Percentiles rank a stretch among this genome's conserved stretches.
phyloP scores from a whole-genome alignment of 768 basidiomycete genomes.

The Chalciporus chontae region DNA sequence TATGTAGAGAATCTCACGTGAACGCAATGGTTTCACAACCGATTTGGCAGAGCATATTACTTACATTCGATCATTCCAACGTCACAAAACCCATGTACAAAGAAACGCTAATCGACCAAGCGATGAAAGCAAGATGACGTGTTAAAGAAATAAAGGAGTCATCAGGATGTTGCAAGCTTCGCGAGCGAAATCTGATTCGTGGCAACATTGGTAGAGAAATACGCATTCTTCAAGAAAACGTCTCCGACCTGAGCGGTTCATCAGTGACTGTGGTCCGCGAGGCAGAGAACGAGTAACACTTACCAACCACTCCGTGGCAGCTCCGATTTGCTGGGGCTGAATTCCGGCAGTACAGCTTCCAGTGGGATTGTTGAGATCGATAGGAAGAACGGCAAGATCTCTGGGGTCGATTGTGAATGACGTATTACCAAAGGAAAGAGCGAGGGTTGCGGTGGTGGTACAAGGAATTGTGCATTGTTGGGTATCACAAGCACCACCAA shows the following conservation, averaged over 20 bases:
- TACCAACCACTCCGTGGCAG: conserved; percentile 64
- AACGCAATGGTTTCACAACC: neutral
- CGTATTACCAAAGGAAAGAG: conserved; percentile 56
- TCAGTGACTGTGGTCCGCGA: neutral
- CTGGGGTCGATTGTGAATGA: conserved; percentile 61
- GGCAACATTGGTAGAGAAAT: conserved; percentile 60
- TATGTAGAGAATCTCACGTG: neutral
- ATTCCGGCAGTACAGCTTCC: conserved; percentile 75
- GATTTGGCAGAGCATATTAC: neutral
- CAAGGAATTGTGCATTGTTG: conserved; percentile 65
- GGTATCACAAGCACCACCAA: conserved; percentile 49
- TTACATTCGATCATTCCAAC: conserved; percentile 1
- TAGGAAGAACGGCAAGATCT: conserved; percentile 59
- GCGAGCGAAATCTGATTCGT: conserved; percentile 61
- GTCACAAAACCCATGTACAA: neutral
- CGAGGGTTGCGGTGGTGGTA: conserved; percentile 47
- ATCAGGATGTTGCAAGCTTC: conserved; percentile 38
- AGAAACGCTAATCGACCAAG: conserved; percentile 8
- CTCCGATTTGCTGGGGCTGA: conserved; percentile 56
- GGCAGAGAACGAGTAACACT: conserved; percentile 23
- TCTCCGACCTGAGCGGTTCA: conserved; percentile 47
- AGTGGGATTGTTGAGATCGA: conserved; percentile 44
- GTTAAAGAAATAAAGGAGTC: neutral
- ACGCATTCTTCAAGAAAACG: conserved; percentile 75
- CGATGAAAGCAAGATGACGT: neutral